phyloP scores from a whole-genome alignment of 75 land plant genomes.

The Isoetes taiwanensis region DNA sequence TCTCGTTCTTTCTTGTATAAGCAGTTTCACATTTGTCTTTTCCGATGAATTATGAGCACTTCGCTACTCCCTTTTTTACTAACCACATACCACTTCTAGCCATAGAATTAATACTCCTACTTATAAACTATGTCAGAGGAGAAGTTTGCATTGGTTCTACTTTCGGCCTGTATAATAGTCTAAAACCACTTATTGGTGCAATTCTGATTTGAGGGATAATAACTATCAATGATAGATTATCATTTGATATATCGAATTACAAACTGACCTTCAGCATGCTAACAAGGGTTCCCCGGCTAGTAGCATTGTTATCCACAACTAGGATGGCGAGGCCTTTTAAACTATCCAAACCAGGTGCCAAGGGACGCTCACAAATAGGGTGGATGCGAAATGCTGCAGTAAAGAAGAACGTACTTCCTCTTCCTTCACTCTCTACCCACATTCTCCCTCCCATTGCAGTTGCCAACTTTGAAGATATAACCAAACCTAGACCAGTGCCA shows the following conservation, averaged over 20 bases:
- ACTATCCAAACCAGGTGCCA: constrained; percentile 4
- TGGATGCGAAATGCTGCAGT: constrained; percentile 22
- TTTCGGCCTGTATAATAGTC: too few relatives aligned
- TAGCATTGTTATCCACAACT: constrained; percentile 21
- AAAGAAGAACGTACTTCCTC: constrained; percentile 26
- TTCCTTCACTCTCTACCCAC: constrained; percentile 34
- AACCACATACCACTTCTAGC: too few relatives aligned
- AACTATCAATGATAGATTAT: neutral
- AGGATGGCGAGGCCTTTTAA: constrained; percentile 17
- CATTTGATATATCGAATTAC: too few relatives aligned
- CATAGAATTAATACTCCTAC: too few relatives aligned
- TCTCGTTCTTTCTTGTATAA: too few relatives aligned
- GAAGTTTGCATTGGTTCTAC: too few relatives aligned
- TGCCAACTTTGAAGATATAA: constrained; percentile 28
- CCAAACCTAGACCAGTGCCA: constrained; percentile 30
- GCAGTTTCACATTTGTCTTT: too few relatives aligned
- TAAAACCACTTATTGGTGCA: too few relatives aligned
- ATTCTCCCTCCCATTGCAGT: constrained; percentile 27
- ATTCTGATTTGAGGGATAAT: too few relatives aligned
- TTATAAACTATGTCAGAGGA: too few relatives aligned
- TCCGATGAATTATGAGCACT: too few relatives aligned
- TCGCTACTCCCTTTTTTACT: too few relatives aligned
- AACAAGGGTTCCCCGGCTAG: constrained; percentile 15
- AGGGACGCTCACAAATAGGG: constrained; percentile 7
- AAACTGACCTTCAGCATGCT: constrained; percentile 15